A percentile compares a stretch with the other conserved stretches of the same genome.
Conservation (phyloP, 306 rosid species). For the Lathyrus sativus region DNA sequence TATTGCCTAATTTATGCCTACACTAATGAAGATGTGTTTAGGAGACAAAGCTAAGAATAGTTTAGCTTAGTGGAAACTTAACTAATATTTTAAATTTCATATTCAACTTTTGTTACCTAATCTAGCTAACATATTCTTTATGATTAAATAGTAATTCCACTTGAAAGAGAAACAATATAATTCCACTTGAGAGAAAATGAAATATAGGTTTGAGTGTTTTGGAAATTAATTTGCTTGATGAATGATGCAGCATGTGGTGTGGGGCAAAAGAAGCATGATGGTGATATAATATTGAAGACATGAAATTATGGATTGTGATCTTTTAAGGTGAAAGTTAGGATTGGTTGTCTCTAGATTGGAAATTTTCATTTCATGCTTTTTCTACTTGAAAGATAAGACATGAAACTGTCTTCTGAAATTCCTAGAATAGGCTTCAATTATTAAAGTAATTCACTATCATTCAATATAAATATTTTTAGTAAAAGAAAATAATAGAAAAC, state of each 20-base stretch:
- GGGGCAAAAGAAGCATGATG: constrained; percentile 37
- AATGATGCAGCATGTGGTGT: constrained; percentile 29
- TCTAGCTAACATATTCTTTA: constrained; percentile 36
- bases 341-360: constrained; percentile 34
- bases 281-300: constrained; percentile 26
- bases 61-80: constrained; percentile 37
- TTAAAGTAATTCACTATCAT: constrained; percentile 20
- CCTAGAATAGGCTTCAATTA: constrained; percentile 41
- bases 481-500: neutral
- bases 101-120: constrained; percentile 37
- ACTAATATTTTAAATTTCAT: constrained; percentile 27
- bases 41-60: constrained; percentile 22
- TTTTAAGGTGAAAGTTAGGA: constrained; percentile 33
- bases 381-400: constrained; percentile 25
- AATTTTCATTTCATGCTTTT: constrained; percentile 37
- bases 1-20: constrained; percentile 28
- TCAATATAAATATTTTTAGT: neutral
- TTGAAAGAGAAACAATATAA: constrained; percentile 34
- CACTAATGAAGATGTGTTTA: constrained; percentile 24
- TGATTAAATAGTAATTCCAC: constrained; percentile 23
- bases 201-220: constrained; percentile 15
- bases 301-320: constrained; percentile 23
- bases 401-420: constrained; percentile 37
- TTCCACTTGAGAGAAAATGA: constrained; percentile 30
- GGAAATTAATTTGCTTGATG: constrained; percentile 13